Base-by-base conservation (phyloP, 768 basidiomycete genomes). In the Imleria badia region DNA sequence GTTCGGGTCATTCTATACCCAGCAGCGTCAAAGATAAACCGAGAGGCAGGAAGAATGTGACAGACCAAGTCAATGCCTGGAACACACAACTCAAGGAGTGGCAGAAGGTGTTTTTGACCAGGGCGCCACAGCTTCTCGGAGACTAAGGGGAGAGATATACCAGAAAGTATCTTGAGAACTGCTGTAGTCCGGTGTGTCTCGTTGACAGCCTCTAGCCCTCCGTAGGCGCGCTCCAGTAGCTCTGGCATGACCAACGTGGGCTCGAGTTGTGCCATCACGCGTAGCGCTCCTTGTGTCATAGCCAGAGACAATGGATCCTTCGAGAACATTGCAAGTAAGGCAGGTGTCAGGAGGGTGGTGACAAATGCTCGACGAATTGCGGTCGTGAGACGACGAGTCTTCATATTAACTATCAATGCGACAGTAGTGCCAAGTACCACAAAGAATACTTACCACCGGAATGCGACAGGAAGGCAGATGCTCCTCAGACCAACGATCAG, bases 141-240 rank as follows among this genome's bases (percentile, higher is more conserved):
- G 3, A 90, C 82, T 17, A 98, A 71, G 11, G 92, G 86, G 5
- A 86, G 78, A 17, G 91, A 76, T 26, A 94, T 83, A 3, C 84
- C 86, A 19, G 89, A 82, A 29, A 98, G 79, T 68, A 90, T 89
- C 48, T 87, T 91, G 42, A 98, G 77, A 11, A 93, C 91, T 1
- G 95, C 91, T 3, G 93, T 94, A 5, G 95, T 97, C 38, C 95
- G 78, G 68, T 97, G 93, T 1, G 96, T 98, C 77, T 98, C 95
- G 59, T 95, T 94, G 17, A 98, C 82, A 12, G 87, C 86, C 67
- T 97, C 94, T n/a, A 98, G 75, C 0, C 94, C 94, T 35, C 89
- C 81, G 58, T 96, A 94, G 1, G 93, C 92, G 30, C 94, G 83
- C 64, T 97, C 95, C 22, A 98, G 78, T 13, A 98, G 76, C 39